Conservation (phyloP, 768 basidiomycete genomes). For the Erythrobasidium yunnanense region DNA sequence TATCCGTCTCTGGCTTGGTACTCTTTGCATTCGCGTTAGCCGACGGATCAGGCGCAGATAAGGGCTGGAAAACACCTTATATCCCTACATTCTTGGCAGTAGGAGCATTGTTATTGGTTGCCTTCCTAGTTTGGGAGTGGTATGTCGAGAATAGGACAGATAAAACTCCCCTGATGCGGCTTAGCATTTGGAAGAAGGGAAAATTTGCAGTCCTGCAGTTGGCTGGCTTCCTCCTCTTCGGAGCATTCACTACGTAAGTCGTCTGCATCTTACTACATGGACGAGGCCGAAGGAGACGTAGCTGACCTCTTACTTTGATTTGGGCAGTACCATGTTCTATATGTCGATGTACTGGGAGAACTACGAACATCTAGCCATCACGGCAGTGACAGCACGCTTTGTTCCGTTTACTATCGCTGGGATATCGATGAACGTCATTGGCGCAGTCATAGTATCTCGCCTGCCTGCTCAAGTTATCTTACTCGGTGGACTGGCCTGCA, state of each 20-base stretch:
- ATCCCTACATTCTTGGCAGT: not conserved
- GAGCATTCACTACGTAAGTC: conserved; percentile 1
- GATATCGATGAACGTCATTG: not conserved
- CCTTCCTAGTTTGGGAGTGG: conserved; percentile 1
- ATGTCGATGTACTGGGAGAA: conserved; percentile 7
- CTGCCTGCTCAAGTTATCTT: not conserved
- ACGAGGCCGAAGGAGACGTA: not conserved
- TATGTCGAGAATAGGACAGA: not conserved
- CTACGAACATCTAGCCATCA: not conserved
- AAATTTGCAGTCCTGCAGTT: conserved; percentile 2
- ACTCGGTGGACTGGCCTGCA: not conserved
- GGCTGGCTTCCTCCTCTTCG: not conserved
- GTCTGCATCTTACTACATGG: too few relatives aligned
- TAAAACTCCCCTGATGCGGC: not conserved
- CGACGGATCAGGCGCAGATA: not conserved
- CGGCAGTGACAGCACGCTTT: not conserved
- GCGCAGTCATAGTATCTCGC: not conserved
- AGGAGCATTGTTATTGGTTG: not conserved
- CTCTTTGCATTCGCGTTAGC: conserved; percentile 11
- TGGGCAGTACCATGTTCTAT: not conserved
- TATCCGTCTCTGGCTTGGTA: conserved; percentile 2
- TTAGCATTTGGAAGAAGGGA: not conserved
- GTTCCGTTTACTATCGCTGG: not conserved
- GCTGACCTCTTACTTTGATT: not conserved
- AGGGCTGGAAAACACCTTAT: conserved; percentile 15